These are phyloP conservation scores for Pestalotiopsis sp. DNA, from an alignment of 2,329 filamentous ascomycete genomes.

Conservation along the genomic window DNA sequence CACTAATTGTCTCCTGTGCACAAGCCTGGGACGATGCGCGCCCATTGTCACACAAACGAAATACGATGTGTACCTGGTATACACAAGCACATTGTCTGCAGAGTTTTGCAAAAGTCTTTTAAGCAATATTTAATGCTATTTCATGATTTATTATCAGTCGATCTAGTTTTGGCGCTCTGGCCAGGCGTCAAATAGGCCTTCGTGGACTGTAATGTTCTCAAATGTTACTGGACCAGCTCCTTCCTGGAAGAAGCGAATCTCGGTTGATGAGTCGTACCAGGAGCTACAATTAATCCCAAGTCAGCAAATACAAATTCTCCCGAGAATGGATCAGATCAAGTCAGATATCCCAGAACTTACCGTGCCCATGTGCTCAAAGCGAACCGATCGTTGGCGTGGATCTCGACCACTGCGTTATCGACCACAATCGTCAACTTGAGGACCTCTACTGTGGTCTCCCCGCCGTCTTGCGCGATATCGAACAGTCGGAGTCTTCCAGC, in stretches of 20 bases:
- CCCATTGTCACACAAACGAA: too few relatives aligned
- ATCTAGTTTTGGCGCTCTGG: slow-evolving; percentile 24
- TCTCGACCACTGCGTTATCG: slow-evolving; percentile 38
- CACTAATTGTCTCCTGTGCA: too few relatives aligned
- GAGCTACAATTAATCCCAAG: slow-evolving; percentile 23
- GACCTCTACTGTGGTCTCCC: slow-evolving; percentile 33
- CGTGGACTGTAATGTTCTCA: slow-evolving; percentile 34
- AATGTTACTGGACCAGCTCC: slow-evolving; percentile 34
- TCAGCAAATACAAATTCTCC: slow-evolving; percentile 17
- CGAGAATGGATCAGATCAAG: not conserved
- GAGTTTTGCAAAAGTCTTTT: too few relatives aligned
- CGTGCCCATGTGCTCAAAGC: slow-evolving; percentile 44
- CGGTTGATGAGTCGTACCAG: slow-evolving; percentile 37
- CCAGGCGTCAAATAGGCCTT: slow-evolving; percentile 41
- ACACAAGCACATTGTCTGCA: too few relatives aligned
- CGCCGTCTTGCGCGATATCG: slow-evolving; percentile 33
- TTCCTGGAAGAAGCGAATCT: slow-evolving; percentile 37
- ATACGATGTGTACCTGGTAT: too few relatives aligned
- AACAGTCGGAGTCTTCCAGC: slow-evolving; percentile 41
- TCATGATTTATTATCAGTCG: not conserved
- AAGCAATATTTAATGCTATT: too few relatives aligned
- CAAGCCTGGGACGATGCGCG: too few relatives aligned
- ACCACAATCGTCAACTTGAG: slow-evolving; percentile 43
- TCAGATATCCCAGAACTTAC: slow-evolving; percentile 28
- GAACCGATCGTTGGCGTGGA: slow-evolving; percentile 44